Base-by-base conservation (phyloP, 371 early-diverging fungal species). In the Syncephalastrum monosporum region DNA sequence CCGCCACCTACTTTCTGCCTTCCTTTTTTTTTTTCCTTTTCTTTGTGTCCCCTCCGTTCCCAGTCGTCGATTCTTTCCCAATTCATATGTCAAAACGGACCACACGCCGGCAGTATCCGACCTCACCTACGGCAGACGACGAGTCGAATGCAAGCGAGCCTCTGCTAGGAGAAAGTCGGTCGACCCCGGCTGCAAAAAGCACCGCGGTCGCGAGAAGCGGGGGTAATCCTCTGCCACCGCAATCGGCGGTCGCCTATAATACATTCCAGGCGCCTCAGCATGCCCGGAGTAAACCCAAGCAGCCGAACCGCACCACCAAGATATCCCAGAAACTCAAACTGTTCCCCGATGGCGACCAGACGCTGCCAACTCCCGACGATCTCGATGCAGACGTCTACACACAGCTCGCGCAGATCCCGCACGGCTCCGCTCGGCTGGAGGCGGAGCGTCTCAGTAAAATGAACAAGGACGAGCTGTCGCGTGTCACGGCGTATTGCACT, bases 401-500 rank as follows among this genome's bases (percentile, higher is more conserved):
- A 14, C 79, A 79, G 49, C 61, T 79, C 17, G 71, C 79, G 0
- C 70, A 75, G 44, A 74, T 79, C 41, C 79, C 79, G 1, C 76
- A 79, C 48, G 79, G 79, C 2, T 62, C 62, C 51, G 79, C 71
- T 29, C 56, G 61, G 10, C 43, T 58, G n/a, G 79, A 79, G 49
- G 79, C 79, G 12, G 73, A 79, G 44, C 63, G 72, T 56, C 29
- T 79, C 38, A 74, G 72, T 48, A 73, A 71, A 48, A 71, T 76
- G 61, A 72, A 76, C 63, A 61, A 72, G 50, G 67, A 68, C 38
- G 71, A 79, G 44, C 53, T 79, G 13, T 63, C 72, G 16, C 65
- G 96, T 50, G 95, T 94, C 42, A 95, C 96, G 7, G 94, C 96
- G 0, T 97, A 95, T 64, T 96, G 96, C 61, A 93, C 94, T 14